A percentile compares a stretch with the other conserved stretches of the same genome.
Conservation (phyloP, 495 filamentous ascomycete genomes). For the Lindgomyces ingoldianus region DNA sequence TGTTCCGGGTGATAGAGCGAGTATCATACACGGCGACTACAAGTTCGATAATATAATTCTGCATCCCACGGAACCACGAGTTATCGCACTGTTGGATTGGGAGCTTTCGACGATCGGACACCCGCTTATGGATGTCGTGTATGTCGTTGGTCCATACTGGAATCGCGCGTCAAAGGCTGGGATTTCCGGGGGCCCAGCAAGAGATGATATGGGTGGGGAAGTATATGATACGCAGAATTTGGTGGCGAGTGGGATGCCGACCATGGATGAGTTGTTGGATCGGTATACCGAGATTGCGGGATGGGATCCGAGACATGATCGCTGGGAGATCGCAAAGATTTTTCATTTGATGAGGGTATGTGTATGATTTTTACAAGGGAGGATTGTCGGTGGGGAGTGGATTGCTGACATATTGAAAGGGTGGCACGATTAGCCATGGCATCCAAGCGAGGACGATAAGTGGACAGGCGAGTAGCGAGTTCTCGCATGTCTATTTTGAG, state of each 20-base stretch:
- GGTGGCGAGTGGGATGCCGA: conserved; percentile 19
- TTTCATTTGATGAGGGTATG: conserved; percentile 35
- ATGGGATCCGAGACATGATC: conserved; percentile 30
- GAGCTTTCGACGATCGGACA: conserved; percentile 34
- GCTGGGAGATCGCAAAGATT: conserved; percentile 31
- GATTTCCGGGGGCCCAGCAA: not conserved
- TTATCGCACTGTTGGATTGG: conserved; percentile 36
- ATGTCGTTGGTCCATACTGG: conserved; percentile 29
- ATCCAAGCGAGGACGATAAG: conserved; percentile 35
- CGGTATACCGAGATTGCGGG: conserved; percentile 20
- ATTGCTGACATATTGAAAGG: conserved; percentile 12
- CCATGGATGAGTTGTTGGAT: conserved; percentile 31
- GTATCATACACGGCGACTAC: conserved; percentile 34
- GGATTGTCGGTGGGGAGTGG: not conserved
- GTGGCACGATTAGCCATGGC: conserved; percentile 33
- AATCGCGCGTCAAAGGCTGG: conserved; percentile 11
- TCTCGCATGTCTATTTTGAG: conserved; percentile 32
- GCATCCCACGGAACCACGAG: conserved; percentile 33
- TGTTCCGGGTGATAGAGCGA: conserved; percentile 19
- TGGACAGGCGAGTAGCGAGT: conserved; percentile 36
- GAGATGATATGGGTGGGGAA: conserved; percentile 12
- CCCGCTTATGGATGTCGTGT: conserved; percentile 35
- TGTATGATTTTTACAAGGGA: not conserved
- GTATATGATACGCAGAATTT: conserved; percentile 24
- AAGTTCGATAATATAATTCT: conserved; percentile 37